A percentile compares a stretch with the other conserved stretches of the same genome.
phyloP scores from a whole-genome alignment of 2,329 filamentous ascomycete genomes.

The Aspergillus hiratsukae region DNA sequence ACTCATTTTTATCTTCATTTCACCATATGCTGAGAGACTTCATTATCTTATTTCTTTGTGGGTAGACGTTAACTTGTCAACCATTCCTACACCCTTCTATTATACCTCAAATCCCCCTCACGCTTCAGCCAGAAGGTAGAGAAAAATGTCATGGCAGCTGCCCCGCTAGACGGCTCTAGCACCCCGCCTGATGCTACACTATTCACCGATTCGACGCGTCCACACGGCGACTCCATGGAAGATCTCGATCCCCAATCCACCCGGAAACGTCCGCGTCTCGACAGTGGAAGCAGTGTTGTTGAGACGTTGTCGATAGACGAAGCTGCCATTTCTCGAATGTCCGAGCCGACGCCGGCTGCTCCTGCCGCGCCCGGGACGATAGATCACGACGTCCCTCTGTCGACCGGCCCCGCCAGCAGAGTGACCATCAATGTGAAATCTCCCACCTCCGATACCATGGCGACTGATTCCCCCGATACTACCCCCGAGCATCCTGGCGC shows the following conservation, averaged over 20 bases:
- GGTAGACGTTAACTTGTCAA: not conserved
- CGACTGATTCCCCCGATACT: slow-evolving; percentile 9
- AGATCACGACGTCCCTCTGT: slow-evolving; percentile 25
- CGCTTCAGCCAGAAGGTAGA: slow-evolving; percentile 9
- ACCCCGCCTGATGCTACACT: slow-evolving; percentile 32
- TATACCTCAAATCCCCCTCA: slow-evolving; percentile 1
- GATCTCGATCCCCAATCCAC: slow-evolving; percentile 35
- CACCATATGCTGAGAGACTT: not conserved
- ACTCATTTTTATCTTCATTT: not conserved
- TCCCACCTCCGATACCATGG: slow-evolving; percentile 21
- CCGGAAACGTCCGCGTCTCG: slow-evolving; percentile 46
- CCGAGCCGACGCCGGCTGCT: slow-evolving; percentile 22
- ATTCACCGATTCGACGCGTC: slow-evolving; percentile 27
- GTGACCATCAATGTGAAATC: slow-evolving; percentile 47
- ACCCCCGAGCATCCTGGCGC: slow-evolving; percentile 11
- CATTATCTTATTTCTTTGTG: not conserved
- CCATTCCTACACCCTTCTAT: not conserved
- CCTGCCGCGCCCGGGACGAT: slow-evolving; percentile 16
- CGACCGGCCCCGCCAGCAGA: slow-evolving; percentile 38
- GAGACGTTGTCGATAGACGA: slow-evolving; percentile 32
- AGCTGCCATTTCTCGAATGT: slow-evolving; percentile 12
- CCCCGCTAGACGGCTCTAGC: slow-evolving; percentile 44
- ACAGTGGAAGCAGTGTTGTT: slow-evolving; percentile 38
- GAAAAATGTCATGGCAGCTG: slow-evolving; percentile 44
- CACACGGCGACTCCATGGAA: slow-evolving; percentile 37